Conservation (phyloP, 495 filamentous ascomycete genomes). For the Aspergillus sclerotioniger region DNA sequence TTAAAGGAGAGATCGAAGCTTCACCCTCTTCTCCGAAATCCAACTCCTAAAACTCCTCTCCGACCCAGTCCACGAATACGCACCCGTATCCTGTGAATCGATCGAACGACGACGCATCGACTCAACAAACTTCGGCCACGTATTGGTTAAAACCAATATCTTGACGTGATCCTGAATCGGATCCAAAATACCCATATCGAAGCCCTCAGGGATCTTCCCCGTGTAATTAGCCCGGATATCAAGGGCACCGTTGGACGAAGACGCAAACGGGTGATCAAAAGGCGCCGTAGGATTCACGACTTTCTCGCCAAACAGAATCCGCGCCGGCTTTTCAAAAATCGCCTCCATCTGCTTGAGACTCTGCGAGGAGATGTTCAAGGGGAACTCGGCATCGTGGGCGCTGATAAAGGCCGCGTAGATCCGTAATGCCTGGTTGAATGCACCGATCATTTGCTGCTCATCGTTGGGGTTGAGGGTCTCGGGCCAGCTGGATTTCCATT, state of each 20-base stretch:
- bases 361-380: constrained; percentile 59
- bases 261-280: constrained; percentile 23
- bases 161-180: constrained; percentile 60
- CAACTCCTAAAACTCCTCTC: not conserved
- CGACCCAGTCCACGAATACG: not conserved
- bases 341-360: constrained; percentile 46
- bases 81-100: not conserved
- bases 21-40: not conserved
- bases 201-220: constrained; percentile 47
- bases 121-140: constrained; percentile 63
- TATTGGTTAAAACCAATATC: constrained; percentile 67
- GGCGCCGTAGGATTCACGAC: constrained; percentile 31
- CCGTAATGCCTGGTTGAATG: constrained; percentile 53
- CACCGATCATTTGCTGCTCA: constrained; percentile 31
- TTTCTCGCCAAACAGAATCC: constrained; percentile 33
- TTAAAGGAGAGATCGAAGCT: not conserved
- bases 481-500: constrained; percentile 48
- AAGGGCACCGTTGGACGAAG: constrained; percentile 6
- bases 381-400: constrained; percentile 56
- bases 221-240: constrained; percentile 32
- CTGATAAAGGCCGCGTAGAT: constrained; percentile 59
- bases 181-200: constrained; percentile 56
- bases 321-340: constrained; percentile 47
- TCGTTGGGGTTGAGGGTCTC: constrained; percentile 21
- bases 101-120: not conserved